phyloP scores from a whole-genome alignment of 495 filamentous ascomycete genomes.

The Podospora conica region DNA sequence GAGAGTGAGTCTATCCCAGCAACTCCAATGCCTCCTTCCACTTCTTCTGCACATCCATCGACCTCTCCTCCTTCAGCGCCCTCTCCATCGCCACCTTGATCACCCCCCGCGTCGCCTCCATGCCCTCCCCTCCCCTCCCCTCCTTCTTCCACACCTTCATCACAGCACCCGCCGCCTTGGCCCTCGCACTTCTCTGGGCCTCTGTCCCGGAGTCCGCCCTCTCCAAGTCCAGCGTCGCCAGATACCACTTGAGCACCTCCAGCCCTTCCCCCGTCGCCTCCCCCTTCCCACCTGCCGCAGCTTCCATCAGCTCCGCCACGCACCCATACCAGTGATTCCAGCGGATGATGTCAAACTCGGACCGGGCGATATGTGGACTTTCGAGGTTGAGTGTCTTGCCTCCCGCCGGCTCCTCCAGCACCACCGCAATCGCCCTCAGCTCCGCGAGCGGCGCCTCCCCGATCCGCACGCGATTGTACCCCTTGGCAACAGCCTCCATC shows the following conservation, averaged over 20 bases:
- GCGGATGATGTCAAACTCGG: slow-evolving; percentile 23
- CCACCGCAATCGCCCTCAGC: slow-evolving; percentile 27
- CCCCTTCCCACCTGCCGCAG: slow-evolving; percentile 19
- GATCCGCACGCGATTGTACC: slow-evolving; percentile 38
- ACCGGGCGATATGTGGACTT: slow-evolving; percentile 24
- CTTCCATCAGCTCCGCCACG: slow-evolving; percentile 25
- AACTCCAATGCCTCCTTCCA: slow-evolving; percentile 22
- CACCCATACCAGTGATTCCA: slow-evolving; percentile 32
- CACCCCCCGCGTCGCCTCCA: slow-evolving; percentile 9
- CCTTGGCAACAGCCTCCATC: slow-evolving; percentile 35
- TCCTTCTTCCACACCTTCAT: slow-evolving; percentile 25
- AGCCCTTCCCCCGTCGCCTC: slow-evolving; percentile 6
- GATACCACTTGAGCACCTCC: slow-evolving; percentile 29
- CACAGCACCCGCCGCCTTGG: slow-evolving; percentile 31
- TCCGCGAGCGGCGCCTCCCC: slow-evolving; percentile 23
- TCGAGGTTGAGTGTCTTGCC: slow-evolving; percentile 6
- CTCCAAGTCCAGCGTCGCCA: slow-evolving; percentile 33
- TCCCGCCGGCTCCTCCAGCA: slow-evolving; percentile 15
- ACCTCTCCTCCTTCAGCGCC: slow-evolving; percentile 34
- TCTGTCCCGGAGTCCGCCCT: slow-evolving; percentile 33
- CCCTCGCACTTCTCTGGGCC: slow-evolving; percentile 33
- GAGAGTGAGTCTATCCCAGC: slow-evolving; percentile 4
- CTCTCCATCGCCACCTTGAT: slow-evolving; percentile 23
- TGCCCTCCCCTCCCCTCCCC: slow-evolving; percentile 9
- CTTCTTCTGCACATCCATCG: slow-evolving; percentile 37